Conservation (phyloP, 441 rosid genomes). For the Aquilaria agallochum region DNA sequence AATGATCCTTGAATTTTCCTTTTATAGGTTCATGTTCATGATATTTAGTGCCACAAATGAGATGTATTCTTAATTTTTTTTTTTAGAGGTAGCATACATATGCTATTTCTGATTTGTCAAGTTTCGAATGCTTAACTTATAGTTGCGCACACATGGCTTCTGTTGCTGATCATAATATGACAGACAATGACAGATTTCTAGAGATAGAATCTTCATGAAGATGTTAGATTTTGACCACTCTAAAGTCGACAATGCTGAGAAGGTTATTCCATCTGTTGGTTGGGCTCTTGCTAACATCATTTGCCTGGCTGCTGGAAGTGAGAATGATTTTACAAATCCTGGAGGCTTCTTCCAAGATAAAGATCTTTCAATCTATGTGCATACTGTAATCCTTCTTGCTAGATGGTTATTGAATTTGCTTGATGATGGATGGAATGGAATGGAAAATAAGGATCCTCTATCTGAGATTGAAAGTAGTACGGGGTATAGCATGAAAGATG, state of each 20-base stretch:
- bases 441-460: slow-evolving; percentile 39
- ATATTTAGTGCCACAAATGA: too few relatives aligned
- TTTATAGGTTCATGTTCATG: too few relatives aligned
- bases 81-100: too few relatives aligned
- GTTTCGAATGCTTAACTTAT: too few relatives aligned
- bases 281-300: slow-evolving; percentile 92
- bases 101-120: too few relatives aligned
- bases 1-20: too few relatives aligned
- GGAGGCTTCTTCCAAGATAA: slow-evolving; percentile 43
- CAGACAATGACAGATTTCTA: slow-evolving; percentile 93
- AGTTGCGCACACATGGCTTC: slow-evolving; percentile 23
- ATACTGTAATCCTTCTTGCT: slow-evolving; percentile 54
- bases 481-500: slow-evolving; percentile 17
- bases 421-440: slow-evolving; percentile 40
- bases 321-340: slow-evolving; percentile 57
- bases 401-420: slow-evolving; percentile 57
- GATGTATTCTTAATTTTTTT: too few relatives aligned
- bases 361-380: slow-evolving; percentile 67
- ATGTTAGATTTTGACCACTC: slow-evolving; percentile 47
- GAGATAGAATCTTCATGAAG: slow-evolving; percentile 49
- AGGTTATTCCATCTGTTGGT: slow-evolving; percentile 68
- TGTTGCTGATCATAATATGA: slow-evolving; percentile 80
- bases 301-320: slow-evolving; percentile 59
- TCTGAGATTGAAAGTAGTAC: slow-evolving; percentile 37
- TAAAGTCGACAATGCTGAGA: slow-evolving; percentile 32